Base-by-base conservation (phyloP, 169 alveolate genomes). In the Cryptosporidium parvum region DNA sequence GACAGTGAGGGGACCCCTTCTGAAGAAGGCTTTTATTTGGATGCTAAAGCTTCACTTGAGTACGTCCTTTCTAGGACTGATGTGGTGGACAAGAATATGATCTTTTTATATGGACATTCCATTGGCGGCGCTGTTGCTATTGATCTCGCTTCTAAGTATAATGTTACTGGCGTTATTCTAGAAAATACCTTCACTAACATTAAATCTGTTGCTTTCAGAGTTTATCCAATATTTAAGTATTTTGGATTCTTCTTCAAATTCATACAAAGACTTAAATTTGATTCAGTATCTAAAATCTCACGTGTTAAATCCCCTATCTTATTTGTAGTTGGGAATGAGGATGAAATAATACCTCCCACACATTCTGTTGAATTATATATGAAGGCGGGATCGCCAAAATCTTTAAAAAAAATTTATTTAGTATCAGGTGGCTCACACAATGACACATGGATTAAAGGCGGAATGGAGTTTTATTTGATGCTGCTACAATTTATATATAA, bases 61-160 rank as follows among this genome's bases (percentile, higher is more conserved):
- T 93, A 61, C 59, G 89, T 95, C 4, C 52, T 91, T 29, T 84
- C 91, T 39, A 91, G 92, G 67, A 72, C 91, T 1, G 94, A 92
- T 21, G 86, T 91, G 42, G 70, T 94, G 10, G 95, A 96, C 91
- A 91, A 62, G 12, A 42, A 91, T 1, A 92, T 92, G 62, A 80
- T 96, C 29, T 96, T 92, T 62, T 53, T 94, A 31, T 93, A 93
- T 86, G 98, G 97, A 0, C 87, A 93, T 59, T 93, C 95, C 35
- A 85, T 96, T 26, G 98, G 97, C 16, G 97, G 97, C 31, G 98
- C 97, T 31, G 96, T 94, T 0, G 94, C 98, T 2, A 93, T 93
- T 26, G 85, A 93, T 62, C 86, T 91, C 0, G 96, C 96, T 8
- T 61, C 85, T 23, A 85, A 89, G 29, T 69, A 69, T 33, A 71